These are phyloP conservation scores for Corynascus novoguineensis DNA, from an alignment of 495 filamentous ascomycete genomes.

Conservation along the genomic window DNA sequence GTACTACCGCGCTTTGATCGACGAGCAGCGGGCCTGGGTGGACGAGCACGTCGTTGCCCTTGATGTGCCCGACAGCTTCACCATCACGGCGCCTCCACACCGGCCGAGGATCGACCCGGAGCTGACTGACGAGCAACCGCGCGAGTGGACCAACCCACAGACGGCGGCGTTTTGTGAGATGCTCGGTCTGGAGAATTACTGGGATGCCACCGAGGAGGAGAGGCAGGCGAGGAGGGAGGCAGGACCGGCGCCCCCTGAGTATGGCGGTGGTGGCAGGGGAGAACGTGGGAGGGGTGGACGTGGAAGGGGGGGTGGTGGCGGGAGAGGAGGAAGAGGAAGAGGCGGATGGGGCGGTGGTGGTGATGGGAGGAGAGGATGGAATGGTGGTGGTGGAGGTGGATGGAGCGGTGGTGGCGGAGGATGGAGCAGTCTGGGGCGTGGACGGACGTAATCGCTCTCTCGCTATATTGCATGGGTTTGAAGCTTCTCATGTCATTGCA, in stretches of 20 bases:
- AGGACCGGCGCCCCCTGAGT: conserved; percentile 34
- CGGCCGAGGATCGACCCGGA: conserved; percentile 37
- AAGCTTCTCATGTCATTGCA: no score
- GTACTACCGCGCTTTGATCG: conserved; percentile 57
- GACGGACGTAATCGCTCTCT: no score
- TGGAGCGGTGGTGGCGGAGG: neutral
- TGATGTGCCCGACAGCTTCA: conserved; percentile 69
- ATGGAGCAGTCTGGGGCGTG: no score
- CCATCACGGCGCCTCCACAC: conserved; percentile 66
- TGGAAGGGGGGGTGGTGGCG: conserved; percentile 33
- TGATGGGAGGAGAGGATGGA: conserved; percentile 16
- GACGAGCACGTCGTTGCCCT: conserved; percentile 64
- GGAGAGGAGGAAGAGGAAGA: conserved; percentile 35
- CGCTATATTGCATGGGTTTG: no score
- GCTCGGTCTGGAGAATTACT: conserved; percentile 70
- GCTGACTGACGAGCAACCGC: conserved; percentile 45
- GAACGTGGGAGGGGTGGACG: conserved; percentile 32
- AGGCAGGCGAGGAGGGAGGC: conserved; percentile 45
- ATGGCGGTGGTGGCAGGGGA: conserved; percentile 29
- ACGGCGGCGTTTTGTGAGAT: conserved; percentile 72
- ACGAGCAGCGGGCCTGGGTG: conserved; percentile 66
- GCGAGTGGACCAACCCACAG: conserved; percentile 78
- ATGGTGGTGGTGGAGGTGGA: conserved; percentile 18
- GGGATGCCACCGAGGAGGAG: conserved; percentile 65
- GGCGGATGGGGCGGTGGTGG: conserved; percentile 27